Conservation (phyloP, 306 rosid species). For the Lablab purpureus region DNA sequence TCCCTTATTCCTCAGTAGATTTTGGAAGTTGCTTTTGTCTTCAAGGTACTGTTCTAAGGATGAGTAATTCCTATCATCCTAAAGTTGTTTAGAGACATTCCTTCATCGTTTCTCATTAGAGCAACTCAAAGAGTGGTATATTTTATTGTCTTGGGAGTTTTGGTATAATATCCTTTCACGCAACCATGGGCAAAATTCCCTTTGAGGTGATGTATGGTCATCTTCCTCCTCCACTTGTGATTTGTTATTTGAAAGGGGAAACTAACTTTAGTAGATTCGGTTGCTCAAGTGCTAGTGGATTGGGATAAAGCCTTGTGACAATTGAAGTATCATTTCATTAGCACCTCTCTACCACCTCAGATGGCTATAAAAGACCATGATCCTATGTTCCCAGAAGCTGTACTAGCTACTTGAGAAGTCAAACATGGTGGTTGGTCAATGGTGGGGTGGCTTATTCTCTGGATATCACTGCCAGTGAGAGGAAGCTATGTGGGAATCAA, state of each 20-base stretch:
- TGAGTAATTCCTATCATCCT: too few relatives aligned
- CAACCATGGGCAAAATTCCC: background rate
- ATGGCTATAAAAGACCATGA: background rate
- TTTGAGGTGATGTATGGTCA: background rate
- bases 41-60: too few relatives aligned
- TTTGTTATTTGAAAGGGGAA: background rate
- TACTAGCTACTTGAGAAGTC: background rate
- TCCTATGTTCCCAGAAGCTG: background rate
- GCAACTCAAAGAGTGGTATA: too few relatives aligned
- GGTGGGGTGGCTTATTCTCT: background rate
- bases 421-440: background rate
- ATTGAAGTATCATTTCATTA: background rate
- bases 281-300: too few relatives aligned
- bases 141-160: too few relatives aligned
- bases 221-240: background rate
- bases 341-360: background rate
- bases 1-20: too few relatives aligned
- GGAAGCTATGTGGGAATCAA: background rate
- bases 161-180: background rate
- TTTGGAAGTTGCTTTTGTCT: too few relatives aligned
- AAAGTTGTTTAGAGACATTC: too few relatives aligned
- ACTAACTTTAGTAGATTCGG: background rate
- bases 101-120: too few relatives aligned
- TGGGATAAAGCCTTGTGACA: background rate
- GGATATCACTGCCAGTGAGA: background rate